phyloP scores from a whole-genome alignment of 2,329 filamentous ascomycete species.

The Xylaria sp. region DNA sequence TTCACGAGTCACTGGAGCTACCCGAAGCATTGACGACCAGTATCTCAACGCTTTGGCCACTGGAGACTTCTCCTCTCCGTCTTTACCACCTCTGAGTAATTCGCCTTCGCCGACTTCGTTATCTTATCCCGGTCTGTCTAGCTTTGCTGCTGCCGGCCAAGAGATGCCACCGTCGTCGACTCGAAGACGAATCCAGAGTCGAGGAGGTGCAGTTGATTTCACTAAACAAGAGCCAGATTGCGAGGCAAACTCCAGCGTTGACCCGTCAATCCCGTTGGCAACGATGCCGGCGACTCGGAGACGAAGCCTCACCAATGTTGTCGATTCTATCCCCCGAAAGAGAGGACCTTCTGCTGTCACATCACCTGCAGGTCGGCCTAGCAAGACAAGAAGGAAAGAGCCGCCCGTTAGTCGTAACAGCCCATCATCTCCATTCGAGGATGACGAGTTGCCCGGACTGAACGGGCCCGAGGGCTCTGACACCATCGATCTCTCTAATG shows the following conservation, averaged over 20 bases:
- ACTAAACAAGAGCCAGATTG: conserved; percentile 44
- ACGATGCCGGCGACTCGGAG: conserved; percentile 43
- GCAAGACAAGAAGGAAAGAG: conserved; percentile 44
- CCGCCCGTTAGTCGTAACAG: conserved; percentile 44
- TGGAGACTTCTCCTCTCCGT: conserved; percentile 47
- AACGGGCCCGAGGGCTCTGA: conserved; percentile 42
- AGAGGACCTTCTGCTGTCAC: conserved; percentile 39
- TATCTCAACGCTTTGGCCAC: conserved; percentile 40
- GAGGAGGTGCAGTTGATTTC: conserved; percentile 41
- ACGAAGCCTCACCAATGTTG: conserved; percentile 16
- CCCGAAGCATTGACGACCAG: conserved; percentile 38
- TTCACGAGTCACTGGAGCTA: not conserved
- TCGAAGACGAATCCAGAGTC: conserved; percentile 36
- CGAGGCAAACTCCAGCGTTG: conserved; percentile 37
- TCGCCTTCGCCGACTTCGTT: conserved; percentile 37
- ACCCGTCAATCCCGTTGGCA: conserved; percentile 35
- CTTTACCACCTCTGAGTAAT: conserved; percentile 44
- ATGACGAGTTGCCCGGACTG: conserved; percentile 37
- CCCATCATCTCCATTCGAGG: conserved; percentile 41
- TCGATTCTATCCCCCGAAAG: conserved; percentile 36
- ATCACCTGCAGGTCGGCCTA: conserved; percentile 37
- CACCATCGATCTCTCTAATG: conserved; percentile 56
- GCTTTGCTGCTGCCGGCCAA: conserved; percentile 36
- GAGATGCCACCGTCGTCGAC: conserved; percentile 39
- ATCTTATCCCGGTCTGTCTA: conserved; percentile 32